Percentiles rank a stretch among this genome's conserved stretches.
Evolutionary conservation across 2,329 filamentous ascomycete species (phyloP).

Genomic region (Colletotrichum tamarilloi): DNA sequence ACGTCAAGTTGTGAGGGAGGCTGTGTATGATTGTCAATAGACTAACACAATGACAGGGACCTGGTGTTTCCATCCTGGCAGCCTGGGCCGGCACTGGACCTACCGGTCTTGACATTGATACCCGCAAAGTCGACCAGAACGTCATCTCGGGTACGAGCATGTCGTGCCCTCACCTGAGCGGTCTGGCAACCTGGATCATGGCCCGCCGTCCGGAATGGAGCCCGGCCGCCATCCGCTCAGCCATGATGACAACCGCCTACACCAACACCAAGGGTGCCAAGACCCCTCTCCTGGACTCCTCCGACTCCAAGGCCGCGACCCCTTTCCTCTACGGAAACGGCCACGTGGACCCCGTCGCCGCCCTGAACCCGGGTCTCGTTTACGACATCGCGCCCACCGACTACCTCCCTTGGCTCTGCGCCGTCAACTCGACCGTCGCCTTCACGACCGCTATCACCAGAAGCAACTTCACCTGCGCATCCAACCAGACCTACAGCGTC

Average conservation of each 20-base stretch:
- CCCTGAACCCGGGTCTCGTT: conserved; percentile 38
- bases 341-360: conserved; percentile 38
- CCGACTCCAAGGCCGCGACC: neutral
- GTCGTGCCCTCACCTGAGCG: conserved; percentile 35
- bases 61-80: conserved; percentile 31
- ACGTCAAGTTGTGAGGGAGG: neutral
- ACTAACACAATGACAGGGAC: neutral
- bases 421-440: conserved; percentile 36
- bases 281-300: neutral
- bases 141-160: conserved; percentile 35
- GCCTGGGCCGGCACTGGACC: conserved; percentile 22
- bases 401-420: conserved; percentile 40
- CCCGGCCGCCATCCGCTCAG: conserved; percentile 22
- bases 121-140: conserved; percentile 22
- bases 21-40: neutral
- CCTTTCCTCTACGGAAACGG: conserved; percentile 30
- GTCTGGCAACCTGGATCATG: conserved; percentile 31
- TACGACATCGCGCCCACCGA: conserved; percentile 38
- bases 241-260: conserved; percentile 33
- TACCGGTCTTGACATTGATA: neutral
- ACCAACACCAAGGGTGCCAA: conserved; percentile 1
- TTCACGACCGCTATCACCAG: conserved; percentile 21
- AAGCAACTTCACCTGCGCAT: conserved; percentile 19
- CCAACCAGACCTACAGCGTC: conserved; percentile 7
- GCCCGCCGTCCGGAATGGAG: conserved; percentile 32